These are phyloP conservation scores for Tetraselmis chui DNA, from an alignment of 139 green algal species.

Conservation along the genomic window DNA sequence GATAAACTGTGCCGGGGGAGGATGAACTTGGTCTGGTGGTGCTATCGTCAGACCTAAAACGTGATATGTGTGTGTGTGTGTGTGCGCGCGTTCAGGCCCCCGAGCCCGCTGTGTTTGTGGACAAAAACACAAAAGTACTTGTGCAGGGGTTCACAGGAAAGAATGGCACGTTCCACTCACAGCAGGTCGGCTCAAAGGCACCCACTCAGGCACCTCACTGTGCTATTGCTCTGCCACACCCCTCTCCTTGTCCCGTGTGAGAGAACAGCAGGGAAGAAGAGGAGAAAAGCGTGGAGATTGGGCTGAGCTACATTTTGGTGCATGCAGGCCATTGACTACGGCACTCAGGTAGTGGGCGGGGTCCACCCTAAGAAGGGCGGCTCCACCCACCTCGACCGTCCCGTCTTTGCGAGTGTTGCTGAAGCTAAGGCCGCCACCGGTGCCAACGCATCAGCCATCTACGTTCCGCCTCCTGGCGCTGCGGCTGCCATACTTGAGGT, in stretches of 20 bases:
- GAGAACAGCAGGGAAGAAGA: no score
- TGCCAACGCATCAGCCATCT: slow-evolving; percentile 84
- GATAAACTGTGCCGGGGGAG: no score
- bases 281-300: no score
- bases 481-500: slow-evolving; percentile 88
- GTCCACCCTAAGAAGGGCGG: slow-evolving; percentile 96
- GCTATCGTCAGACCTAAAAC: no score
- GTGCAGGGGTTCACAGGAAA: slow-evolving; percentile 94
- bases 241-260: no score
- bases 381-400: slow-evolving; percentile 86
- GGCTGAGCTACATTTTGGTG: no score
- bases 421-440: slow-evolving; percentile 80
- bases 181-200: slow-evolving; percentile 85
- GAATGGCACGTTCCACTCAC: slow-evolving; percentile 96
- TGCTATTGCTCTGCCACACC: no score
- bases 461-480: slow-evolving; percentile 92
- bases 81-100: slow-evolving; percentile 23
- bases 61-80: no score
- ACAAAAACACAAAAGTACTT: slow-evolving; percentile 92
- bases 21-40: no score
- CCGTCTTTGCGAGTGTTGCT: slow-evolving; percentile 85
- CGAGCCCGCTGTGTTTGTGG: slow-evolving; percentile 89
- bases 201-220: no score
- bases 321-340: slow-evolving; percentile 91
- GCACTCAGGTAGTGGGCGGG: slow-evolving; percentile 95